Conservation (phyloP, 441 rosid species). For the Populus hybrid region DNA sequence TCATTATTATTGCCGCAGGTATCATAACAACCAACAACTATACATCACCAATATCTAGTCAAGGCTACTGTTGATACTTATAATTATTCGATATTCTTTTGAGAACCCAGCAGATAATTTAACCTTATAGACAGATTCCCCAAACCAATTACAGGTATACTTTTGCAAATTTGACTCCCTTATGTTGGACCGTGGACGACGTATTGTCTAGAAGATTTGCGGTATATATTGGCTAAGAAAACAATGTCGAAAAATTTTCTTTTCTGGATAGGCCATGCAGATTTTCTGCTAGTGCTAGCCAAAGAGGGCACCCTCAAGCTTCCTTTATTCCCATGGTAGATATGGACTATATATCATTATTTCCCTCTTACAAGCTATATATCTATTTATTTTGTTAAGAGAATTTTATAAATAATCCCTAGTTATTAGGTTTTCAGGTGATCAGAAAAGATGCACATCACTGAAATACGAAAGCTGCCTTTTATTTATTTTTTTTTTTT, state of each 20-base stretch:
- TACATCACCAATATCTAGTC: neutral
- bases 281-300: constrained; percentile 16
- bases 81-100: neutral
- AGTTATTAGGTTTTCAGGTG: neutral
- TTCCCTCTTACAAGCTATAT: neutral
- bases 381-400: neutral
- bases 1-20: neutral
- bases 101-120: neutral
- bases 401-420: neutral
- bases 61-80: neutral
- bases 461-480: neutral
- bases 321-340: constrained; percentile 31
- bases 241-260: neutral
- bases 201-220: constrained; percentile 10
- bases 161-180: constrained; percentile 2
- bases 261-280: neutral
- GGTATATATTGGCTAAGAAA: constrained; percentile 1
- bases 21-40: neutral
- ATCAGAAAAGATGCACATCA: neutral
- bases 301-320: neutral
- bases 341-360: constrained; percentile 23
- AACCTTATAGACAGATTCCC: neutral
- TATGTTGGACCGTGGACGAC: neutral
- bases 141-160: neutral
- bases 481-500: no score